Percentiles rank a stretch among this genome's conserved stretches.
These are phyloP conservation scores for Ustilago esculenta DNA, from an alignment of 1,284 basidiomycete species.

Conservation along the genomic window DNA sequence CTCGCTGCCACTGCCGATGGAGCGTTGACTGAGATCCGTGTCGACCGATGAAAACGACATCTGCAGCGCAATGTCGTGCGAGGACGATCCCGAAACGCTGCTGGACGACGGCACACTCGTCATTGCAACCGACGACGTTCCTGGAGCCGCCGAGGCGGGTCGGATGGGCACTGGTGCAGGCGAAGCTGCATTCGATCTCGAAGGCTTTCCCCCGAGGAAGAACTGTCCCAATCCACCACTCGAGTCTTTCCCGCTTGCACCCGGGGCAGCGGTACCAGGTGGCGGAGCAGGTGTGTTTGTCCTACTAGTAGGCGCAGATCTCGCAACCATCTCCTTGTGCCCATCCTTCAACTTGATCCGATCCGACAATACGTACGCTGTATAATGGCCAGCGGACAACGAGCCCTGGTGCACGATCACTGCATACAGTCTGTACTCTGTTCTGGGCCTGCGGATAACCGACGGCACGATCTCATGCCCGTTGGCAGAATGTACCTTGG, in stretches of 20 bases:
- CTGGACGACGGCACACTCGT: constrained; percentile 12
- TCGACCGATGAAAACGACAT: constrained; percentile 40
- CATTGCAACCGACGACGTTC: constrained; percentile 20
- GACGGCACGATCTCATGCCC: constrained; percentile 39
- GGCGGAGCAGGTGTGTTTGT: constrained; percentile 37
- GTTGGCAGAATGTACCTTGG: constrained; percentile 24
- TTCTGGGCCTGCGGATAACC: constrained; percentile 33
- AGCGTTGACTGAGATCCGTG: constrained; percentile 4
- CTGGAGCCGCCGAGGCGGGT: constrained; percentile 34
- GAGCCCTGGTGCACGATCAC: constrained; percentile 79
- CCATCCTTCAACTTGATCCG: constrained; percentile 45
- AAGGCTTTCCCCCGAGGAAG: constrained; percentile 28
- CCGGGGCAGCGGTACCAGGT: not conserved
- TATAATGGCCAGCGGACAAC: constrained; percentile 59
- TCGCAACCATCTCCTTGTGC: constrained; percentile 31
- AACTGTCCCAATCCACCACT: constrained; percentile 17
- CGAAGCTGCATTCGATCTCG: constrained; percentile 21
- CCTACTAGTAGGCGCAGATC: constrained; percentile 39
- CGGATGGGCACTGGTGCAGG: constrained; percentile 26
- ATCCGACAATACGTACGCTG: constrained; percentile 57
- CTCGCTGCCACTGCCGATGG: constrained; percentile 11
- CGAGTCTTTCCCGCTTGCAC: not conserved
- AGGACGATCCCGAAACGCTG: constrained; percentile 22
- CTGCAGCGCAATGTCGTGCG: constrained; percentile 29
- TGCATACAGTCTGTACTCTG: constrained; percentile 70